Evolutionary conservation across 495 filamentous ascomycete species (phyloP).

Genomic region (Neurospora discreta): DNA sequence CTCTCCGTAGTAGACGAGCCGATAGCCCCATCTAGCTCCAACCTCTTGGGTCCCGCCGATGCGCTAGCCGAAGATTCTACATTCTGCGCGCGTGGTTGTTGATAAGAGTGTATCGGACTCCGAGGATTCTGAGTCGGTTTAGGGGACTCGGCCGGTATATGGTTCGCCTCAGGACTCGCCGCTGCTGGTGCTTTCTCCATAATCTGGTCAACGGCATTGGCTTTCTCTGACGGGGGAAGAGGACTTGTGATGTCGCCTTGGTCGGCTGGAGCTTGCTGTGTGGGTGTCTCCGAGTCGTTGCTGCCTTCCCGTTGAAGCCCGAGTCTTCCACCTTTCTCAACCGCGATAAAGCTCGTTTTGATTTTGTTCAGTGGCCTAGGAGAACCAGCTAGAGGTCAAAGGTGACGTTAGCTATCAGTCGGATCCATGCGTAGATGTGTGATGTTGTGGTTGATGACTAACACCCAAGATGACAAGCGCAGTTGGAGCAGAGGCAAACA

Average conservation of each 20-base stretch:
- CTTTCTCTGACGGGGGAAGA: constrained; percentile 18
- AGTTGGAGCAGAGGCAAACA: not conserved
- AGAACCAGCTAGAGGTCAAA: constrained; percentile 18
- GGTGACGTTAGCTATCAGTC: constrained; percentile 3
- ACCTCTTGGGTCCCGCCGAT: not conserved
- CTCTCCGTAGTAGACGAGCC: not conserved
- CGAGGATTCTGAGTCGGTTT: constrained; percentile 6
- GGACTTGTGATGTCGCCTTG: constrained; percentile 24
- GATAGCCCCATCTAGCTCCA: not conserved
- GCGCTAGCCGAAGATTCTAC: constrained; percentile 4
- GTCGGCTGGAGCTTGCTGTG: constrained; percentile 24
- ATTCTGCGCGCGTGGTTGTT: constrained; percentile 6
- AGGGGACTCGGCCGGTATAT: constrained; percentile 22
- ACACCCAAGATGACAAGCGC: not conserved
- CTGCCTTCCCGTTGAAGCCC: constrained; percentile 32
- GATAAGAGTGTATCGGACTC: constrained; percentile 1
- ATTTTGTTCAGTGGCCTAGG: constrained; percentile 64
- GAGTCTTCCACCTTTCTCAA: constrained; percentile 51
- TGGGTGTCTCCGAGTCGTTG: constrained; percentile 29
- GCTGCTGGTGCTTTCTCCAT: constrained; percentile 19
- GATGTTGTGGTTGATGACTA: not conserved
- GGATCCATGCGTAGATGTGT: not conserved
- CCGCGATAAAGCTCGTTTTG: constrained; percentile 71
- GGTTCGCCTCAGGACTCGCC: constrained; percentile 21
- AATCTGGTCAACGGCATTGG: constrained; percentile 20